These are phyloP conservation scores for Orbilia ellipsospora DNA, from an alignment of 2,329 filamentous ascomycete genomes.

Conservation along the genomic window DNA sequence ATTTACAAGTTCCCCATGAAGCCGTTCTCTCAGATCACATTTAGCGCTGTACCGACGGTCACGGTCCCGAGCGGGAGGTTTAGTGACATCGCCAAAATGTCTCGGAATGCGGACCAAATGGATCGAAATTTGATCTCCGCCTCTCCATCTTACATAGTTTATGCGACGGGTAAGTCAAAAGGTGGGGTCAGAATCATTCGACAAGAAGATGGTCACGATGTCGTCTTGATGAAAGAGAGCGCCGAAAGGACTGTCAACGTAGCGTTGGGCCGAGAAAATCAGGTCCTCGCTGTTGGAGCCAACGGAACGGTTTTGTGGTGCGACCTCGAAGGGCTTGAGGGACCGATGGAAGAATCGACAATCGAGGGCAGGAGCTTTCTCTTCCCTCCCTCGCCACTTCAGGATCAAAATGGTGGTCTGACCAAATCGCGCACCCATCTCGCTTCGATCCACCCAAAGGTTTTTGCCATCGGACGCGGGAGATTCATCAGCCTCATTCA, in stretches of 20 bases:
- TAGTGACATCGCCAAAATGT: conserved; percentile 91
- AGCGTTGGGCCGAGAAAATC: conserved; percentile 71
- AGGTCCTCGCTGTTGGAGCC: conserved; percentile 90
- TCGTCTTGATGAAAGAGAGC: conserved; percentile 89
- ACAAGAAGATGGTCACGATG: conserved; percentile 91
- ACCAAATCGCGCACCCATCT: conserved; percentile 94
- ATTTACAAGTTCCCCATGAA: conserved; percentile 98
- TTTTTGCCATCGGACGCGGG: conserved; percentile 93
- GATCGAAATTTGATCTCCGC: conserved; percentile 93
- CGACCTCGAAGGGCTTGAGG: conserved; percentile 49
- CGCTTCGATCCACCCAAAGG: conserved; percentile 88
- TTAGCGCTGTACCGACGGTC: conserved; percentile 69
- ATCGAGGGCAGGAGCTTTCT: conserved; percentile 88
- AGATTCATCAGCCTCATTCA: conserved; percentile 93
- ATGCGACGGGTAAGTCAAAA: conserved; percentile 86
- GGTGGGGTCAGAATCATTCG: conserved; percentile 92
- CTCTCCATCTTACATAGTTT: conserved; percentile 90
- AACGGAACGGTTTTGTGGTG: conserved; percentile 98
- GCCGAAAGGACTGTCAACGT: conserved; percentile 97
- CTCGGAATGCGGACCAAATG: conserved; percentile 98
- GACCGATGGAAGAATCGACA: conserved; percentile 75
- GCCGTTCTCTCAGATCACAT: conserved; percentile 89
- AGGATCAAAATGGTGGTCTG: conserved; percentile 91
- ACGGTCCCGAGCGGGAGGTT: conserved; percentile 78
- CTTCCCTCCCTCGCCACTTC: conserved; percentile 83